Base-by-base conservation (phyloP, 768 basidiomycete genomes). In the Calocybe indica region DNA sequence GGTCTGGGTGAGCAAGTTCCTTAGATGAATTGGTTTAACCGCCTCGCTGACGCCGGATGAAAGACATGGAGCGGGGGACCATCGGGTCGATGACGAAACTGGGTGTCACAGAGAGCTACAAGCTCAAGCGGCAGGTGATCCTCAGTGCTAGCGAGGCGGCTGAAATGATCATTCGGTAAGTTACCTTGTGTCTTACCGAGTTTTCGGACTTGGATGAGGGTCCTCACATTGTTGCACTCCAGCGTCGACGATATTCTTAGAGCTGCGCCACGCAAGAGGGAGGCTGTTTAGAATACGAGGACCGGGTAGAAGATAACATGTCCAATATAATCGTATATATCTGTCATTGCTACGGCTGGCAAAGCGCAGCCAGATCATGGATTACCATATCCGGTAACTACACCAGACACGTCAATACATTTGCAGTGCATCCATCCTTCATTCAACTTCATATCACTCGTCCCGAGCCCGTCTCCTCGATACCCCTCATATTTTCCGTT, bases 151-250 rank as follows among this genome's bases (percentile, higher is more conserved):
- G 84, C 48, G 96, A 99, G 63, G 96, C 94, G 12, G 88, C 92
- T 1, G 96, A 98, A 74, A 98, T 98, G 95, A 97, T 99, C 56
- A 79, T 99, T 53, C 80, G 95, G 87, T 88, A 68, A 28, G 80
- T 64, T 12, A 7, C 42, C 42, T 43, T 13, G 42, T 35, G 1
- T 5, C 1, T 51, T 15, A 5, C 3, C 22, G 14, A 6, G 35
- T 44, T 41, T 7, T 43, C 45, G 5, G 11, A 14, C 43, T 34
- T 31, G 22, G 22, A 22, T 22, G 22, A 22, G 22, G 22, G 22
- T 22, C 22, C 22, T 22, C 22, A 22, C 22, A 22, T 22, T 22
- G 22, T 22, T 22, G 22, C 8, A 43, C 29, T 43, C 7, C 49
- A 93, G 89, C 47, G 92, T 95, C 43, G 94, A 97, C 57, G 91